These are phyloP conservation scores for Seiridium cupressi DNA, from an alignment of 2,329 filamentous ascomycete genomes.

Conservation along the genomic window DNA sequence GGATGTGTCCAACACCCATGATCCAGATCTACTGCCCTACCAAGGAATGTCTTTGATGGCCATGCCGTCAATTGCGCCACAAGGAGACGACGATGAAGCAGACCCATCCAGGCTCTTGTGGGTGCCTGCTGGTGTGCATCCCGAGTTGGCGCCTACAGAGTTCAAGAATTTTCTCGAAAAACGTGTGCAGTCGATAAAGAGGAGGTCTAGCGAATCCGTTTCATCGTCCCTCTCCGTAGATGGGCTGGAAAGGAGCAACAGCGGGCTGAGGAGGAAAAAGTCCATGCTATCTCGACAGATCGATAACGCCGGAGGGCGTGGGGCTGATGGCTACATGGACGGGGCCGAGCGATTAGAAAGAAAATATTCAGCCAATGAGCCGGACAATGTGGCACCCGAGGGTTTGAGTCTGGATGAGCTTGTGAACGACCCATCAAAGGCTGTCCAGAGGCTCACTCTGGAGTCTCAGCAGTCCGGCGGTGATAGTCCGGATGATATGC, in stretches of 20 bases:
- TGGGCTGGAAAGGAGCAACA: slow-evolving; percentile 50
- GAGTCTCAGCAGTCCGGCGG: slow-evolving; percentile 45
- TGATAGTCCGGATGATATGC: slow-evolving; percentile 67
- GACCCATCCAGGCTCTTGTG: slow-evolving; percentile 88
- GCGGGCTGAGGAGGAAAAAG: slow-evolving; percentile 75
- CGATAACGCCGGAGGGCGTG: slow-evolving; percentile 63
- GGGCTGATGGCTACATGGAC: slow-evolving; percentile 69
- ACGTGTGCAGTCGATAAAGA: slow-evolving; percentile 83
- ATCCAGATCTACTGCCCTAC: slow-evolving; percentile 76
- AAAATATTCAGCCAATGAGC: slow-evolving; percentile 59
- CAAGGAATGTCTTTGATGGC: slow-evolving; percentile 62
- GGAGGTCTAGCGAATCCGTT: slow-evolving; percentile 66
- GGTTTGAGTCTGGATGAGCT: slow-evolving; percentile 72
- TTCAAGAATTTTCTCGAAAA: slow-evolving; percentile 97
- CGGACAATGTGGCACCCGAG: slow-evolving; percentile 48
- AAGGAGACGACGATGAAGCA: slow-evolving; percentile 74
- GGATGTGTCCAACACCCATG: slow-evolving; percentile 75
- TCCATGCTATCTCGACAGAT: slow-evolving; percentile 95
- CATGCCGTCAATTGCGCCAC: slow-evolving; percentile 71
- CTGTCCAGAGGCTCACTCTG: slow-evolving; percentile 68
- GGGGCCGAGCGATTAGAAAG: slow-evolving; percentile 78
- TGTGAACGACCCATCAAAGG: slow-evolving; percentile 73
- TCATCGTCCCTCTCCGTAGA: slow-evolving; percentile 58
- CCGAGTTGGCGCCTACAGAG: slow-evolving; percentile 90
- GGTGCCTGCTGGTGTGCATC: slow-evolving; percentile 93